Evolutionary conservation across 176 grass and related monocot species (phyloP).

Genomic region (Guadua angustifolia): DNA sequence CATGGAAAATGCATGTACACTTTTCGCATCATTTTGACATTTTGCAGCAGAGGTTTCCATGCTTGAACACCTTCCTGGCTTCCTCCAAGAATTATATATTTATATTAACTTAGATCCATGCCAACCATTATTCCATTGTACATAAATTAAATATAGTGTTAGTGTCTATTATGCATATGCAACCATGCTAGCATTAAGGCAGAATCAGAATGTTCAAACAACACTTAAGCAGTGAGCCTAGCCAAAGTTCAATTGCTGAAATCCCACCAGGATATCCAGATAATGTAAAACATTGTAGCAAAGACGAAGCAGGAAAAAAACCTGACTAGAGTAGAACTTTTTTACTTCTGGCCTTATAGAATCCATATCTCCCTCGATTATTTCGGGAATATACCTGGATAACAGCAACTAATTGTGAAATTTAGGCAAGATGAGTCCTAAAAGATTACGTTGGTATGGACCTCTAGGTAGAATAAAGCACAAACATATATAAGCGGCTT

Average conservation of each 20-base stretch:
- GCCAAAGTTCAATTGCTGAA: background rate
- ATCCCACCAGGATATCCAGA: constrained; percentile 11
- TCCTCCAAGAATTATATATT: too few relatives aligned
- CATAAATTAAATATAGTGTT: background rate
- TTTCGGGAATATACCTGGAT: constrained; percentile 65
- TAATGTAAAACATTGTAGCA: background rate
- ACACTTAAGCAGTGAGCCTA: background rate
- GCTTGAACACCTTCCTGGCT: background rate
- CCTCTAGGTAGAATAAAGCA: background rate
- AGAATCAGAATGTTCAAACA: background rate
- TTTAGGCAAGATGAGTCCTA: constrained; percentile 2
- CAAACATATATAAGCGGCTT: constrained; percentile 4
- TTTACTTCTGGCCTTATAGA: constrained; percentile 77
- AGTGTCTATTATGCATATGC: constrained; percentile 1
- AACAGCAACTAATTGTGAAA: constrained; percentile 11
- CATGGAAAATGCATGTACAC: background rate
- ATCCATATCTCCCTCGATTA: constrained; percentile 81
- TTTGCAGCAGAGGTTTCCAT: constrained; percentile 1
- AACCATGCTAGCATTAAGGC: background rate
- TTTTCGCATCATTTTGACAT: background rate
- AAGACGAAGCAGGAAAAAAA: constrained; percentile 11
- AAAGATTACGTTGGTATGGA: background rate
- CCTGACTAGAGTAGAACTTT: constrained; percentile 63
- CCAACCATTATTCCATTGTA: background rate
- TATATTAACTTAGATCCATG: background rate